Evolutionary conservation across 2,329 filamentous ascomycete species (phyloP).

Genomic region (Plenodomus biglobosus): DNA sequence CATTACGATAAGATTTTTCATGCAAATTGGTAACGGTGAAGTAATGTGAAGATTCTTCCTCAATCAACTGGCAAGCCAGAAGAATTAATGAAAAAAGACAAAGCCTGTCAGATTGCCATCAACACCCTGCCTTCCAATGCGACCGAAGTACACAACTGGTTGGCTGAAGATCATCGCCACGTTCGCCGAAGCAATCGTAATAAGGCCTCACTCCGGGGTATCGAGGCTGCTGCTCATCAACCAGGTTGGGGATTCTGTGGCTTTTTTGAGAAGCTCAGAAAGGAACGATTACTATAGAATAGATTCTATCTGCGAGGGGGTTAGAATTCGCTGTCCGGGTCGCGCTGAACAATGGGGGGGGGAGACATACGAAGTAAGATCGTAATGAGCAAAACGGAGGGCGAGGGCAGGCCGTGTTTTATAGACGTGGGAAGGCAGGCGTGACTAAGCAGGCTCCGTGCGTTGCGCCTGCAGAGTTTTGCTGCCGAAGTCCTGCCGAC

Average conservation of each 20-base stretch:
- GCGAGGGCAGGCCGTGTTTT: not conserved
- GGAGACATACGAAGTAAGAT: slow-evolving; percentile 3
- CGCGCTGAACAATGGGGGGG: not conserved
- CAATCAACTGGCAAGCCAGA: slow-evolving; percentile 37
- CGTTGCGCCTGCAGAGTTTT: not conserved
- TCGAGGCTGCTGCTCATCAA: slow-evolving; percentile 86
- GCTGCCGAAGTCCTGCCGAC: slow-evolving; percentile 1
- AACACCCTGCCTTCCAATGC: slow-evolving; percentile 74
- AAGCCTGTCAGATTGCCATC: slow-evolving; percentile 82
- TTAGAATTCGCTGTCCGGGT: not conserved
- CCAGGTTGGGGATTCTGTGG: slow-evolving; percentile 87
- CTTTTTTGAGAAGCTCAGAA: slow-evolving; percentile 91
- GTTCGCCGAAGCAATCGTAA: slow-evolving; percentile 73
- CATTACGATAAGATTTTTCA: too few species aligned
- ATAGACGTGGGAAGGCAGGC: too few species aligned
- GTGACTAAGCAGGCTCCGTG: too few species aligned
- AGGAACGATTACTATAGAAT: slow-evolving; percentile 96
- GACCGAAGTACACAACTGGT: slow-evolving; percentile 73
- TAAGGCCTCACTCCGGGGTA: slow-evolving; percentile 81
- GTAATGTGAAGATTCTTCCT: slow-evolving; percentile 29
- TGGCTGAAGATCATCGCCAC: slow-evolving; percentile 95
- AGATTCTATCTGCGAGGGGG: slow-evolving; percentile 37
- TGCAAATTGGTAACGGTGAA: too few species aligned
- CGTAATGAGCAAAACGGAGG: slow-evolving; percentile 4
- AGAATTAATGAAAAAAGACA: slow-evolving; percentile 39